Conservation (phyloP, 129 eudicot species). For the Logfia minima region DNA sequence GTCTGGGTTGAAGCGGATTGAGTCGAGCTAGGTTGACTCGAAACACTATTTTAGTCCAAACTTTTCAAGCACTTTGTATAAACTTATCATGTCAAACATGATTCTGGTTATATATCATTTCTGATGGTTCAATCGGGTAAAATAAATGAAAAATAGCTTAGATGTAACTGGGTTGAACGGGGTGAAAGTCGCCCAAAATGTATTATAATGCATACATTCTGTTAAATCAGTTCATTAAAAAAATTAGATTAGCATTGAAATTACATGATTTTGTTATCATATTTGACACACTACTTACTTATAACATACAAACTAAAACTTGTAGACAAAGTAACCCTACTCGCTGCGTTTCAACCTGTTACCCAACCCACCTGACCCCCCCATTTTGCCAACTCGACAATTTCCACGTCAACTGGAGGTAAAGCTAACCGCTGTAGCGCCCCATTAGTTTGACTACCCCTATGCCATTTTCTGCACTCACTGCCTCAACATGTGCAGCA, state of each 20-base stretch:
- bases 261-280: neutral
- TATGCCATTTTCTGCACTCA: conserved; percentile 82
- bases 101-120: neutral
- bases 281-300: neutral
- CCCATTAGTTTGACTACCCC: conserved; percentile 97
- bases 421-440: conserved; percentile 74
- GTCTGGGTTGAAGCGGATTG: neutral
- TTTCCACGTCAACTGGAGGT: conserved; percentile 2
- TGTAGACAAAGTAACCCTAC: neutral
- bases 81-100: neutral
- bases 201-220: neutral
- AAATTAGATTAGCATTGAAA: neutral
- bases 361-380: neutral
- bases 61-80: neutral
- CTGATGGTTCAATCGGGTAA: neutral
- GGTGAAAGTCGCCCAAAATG: neutral
- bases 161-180: neutral
- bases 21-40: neutral
- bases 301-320: neutral
- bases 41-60: neutral
- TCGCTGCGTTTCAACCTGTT: neutral
- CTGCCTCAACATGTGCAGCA: conserved; percentile 96
- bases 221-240: neutral
- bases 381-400: neutral
- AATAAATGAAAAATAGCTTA: neutral